Percentiles rank a stretch among this genome's conserved stretches.
phyloP scores from a whole-genome alignment of 2,329 filamentous ascomycete genomes.

The Apiospora sp. region DNA sequence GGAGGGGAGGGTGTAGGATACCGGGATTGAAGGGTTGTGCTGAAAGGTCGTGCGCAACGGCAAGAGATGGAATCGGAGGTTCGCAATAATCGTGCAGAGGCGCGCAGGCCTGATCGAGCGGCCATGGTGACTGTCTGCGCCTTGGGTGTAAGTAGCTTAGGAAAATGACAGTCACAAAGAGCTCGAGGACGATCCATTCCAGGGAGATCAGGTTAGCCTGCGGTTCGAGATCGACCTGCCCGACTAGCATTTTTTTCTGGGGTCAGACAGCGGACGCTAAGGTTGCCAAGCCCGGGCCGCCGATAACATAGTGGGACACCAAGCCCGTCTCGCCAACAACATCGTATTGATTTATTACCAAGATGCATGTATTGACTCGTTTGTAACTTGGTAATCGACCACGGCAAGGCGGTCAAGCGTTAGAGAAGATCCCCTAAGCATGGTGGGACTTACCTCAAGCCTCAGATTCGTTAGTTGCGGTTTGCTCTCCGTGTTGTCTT shows the following conservation, averaged over 20 bases:
- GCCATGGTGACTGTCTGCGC: constrained; percentile 36
- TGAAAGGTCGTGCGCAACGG: constrained; percentile 32
- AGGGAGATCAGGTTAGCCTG: constrained; percentile 6
- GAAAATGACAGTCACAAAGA: not conserved
- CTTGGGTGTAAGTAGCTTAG: not conserved
- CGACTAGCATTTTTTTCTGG: constrained; percentile 18
- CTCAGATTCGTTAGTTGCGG: not conserved
- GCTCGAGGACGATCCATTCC: constrained; percentile 17
- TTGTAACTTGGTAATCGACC: not conserved
- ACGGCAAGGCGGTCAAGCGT: not conserved
- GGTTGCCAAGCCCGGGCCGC: constrained; percentile 13
- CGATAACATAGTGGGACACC: constrained; percentile 12
- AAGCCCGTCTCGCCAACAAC: not conserved
- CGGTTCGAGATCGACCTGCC: constrained; percentile 5
- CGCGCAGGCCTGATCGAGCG: constrained; percentile 37
- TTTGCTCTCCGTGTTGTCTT: not conserved
- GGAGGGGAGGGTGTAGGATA: constrained; percentile 33
- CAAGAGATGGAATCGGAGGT: constrained; percentile 25
- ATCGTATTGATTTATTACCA: not conserved
- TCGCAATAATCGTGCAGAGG: constrained; percentile 34
- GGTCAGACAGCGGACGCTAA: constrained; percentile 17
- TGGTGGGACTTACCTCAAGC: constrained; percentile 4
- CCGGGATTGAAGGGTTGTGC: constrained; percentile 33
- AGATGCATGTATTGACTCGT: not conserved
- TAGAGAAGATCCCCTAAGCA: not conserved